Evolutionary conservation across 805 yeast species (phyloP), one percentile per base, ranked within the genome.

Genomic region (Metschnikowia shivogae): DNA sequence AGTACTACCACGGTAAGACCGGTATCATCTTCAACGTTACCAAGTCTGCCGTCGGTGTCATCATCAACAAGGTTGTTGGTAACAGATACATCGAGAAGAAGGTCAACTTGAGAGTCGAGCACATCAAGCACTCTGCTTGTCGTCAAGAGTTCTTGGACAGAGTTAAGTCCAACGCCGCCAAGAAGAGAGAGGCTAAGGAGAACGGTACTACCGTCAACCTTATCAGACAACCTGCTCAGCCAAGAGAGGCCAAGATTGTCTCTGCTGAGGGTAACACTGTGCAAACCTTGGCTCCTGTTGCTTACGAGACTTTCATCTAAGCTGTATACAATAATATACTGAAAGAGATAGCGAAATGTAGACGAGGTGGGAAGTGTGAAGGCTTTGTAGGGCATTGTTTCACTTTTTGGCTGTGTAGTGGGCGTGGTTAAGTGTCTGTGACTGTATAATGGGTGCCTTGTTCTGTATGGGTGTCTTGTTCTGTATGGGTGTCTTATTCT

Each of bases 1-100:
- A 93, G 82, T 90, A 81, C 86, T 93, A 93, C 97, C 97, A 93
- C 84, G 99, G 99, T 79, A 93, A 90, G 85, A 93, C 99, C 61
- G 99, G 99, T 85, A 88, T 93, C 65, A 83, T 93, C 60, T 93
- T 83, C 96, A 93, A 93, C 84, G 95, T 93, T 63, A 92, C 99
- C 86, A 93, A 88, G 84, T 78, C 96, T 56, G 80, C 99, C 58
- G 98, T 93, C 60, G 99, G 99, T 86, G 93, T 93, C 65, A 88
- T 93, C 69, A 76, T 93, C 73, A 86, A 93, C 95, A 93, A 93
- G 86, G 83, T 90, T 74, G 98, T 93, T 67, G 97, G 98, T 76
- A 78, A 86, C 95, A 88, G 98, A 82, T 93, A 92, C 89, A 64
- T 93, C 61, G 98, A 93, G 83, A 93, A 93, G 86, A 92, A 97